These are phyloP conservation scores for Fusarium pseudoanthophilum DNA, from an alignment of 2,329 filamentous ascomycete species.

Conservation along the genomic window DNA sequence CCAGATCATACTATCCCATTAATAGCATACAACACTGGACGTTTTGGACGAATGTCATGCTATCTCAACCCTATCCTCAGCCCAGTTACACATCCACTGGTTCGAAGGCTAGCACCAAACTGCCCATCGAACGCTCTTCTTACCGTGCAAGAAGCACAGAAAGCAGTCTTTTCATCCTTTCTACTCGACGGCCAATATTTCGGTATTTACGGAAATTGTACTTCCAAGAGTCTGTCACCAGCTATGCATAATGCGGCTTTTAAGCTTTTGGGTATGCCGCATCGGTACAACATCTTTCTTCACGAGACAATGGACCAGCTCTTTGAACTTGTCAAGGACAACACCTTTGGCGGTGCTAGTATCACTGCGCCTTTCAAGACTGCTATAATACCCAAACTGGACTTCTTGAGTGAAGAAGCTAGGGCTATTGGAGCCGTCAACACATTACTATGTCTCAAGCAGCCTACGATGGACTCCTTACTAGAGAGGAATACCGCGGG, in stretches of 20 bases:
- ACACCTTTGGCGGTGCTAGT: not conserved
- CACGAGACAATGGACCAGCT: not conserved
- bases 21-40: slow-evolving; percentile 3
- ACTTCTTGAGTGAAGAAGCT: slow-evolving; percentile 6
- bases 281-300: not conserved
- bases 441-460: not conserved
- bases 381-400: not conserved
- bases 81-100: not conserved
- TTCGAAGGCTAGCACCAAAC: not conserved
- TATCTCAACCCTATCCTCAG: slow-evolving; percentile 1
- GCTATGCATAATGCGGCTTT: slow-evolving; percentile 8
- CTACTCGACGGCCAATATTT: not conserved
- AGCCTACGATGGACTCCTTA: not conserved
- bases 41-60: not conserved
- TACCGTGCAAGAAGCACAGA: not conserved
- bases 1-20: not conserved
- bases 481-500: not conserved
- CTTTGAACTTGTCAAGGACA: not conserved
- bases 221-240: not conserved
- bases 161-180: not conserved
- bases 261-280: not conserved
- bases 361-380: slow-evolving; percentile 12
- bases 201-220: slow-evolving; percentile 7
- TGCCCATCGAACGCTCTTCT: not conserved
- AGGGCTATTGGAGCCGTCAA: slow-evolving; percentile 12